Evolutionary conservation across 306 rosid genomes (phyloP).

Genomic region (Alnus rubra): DNA sequence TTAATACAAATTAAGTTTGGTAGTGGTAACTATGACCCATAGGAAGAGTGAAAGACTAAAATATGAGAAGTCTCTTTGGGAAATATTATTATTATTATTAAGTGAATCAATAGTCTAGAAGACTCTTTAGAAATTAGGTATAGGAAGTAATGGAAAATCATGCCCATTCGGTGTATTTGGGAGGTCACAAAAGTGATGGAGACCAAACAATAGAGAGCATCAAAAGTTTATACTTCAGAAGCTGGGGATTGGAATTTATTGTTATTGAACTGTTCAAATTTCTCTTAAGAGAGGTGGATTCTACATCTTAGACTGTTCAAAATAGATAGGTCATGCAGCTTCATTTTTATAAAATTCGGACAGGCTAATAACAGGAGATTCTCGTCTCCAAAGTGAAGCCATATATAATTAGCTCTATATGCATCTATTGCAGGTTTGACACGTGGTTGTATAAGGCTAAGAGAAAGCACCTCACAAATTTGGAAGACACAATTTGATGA

Average conservation of each 20-base stretch:
- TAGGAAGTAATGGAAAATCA: not conserved
- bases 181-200: not conserved
- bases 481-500: too few species aligned
- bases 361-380: too few species aligned
- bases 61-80: not conserved
- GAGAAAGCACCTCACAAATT: too few species aligned
- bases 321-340: too few species aligned
- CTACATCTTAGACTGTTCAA: too few species aligned
- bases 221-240: not conserved
- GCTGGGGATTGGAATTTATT: too few species aligned
- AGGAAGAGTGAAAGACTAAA: slow-evolving; percentile 25
- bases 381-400: not conserved
- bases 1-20: not conserved
- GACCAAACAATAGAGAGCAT: slow-evolving; percentile 2
- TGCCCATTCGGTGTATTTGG: slow-evolving; percentile 19
- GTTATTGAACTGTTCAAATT: too few species aligned
- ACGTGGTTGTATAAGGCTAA: not conserved
- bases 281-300: too few species aligned
- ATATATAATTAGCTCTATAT: not conserved
- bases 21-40: not conserved
- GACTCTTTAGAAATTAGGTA: slow-evolving; percentile 26
- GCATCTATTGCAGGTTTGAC: not conserved
- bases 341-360: too few species aligned
- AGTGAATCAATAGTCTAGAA: slow-evolving; percentile 32
- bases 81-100: not conserved